These are phyloP conservation scores for Dendrobium chrysotoxum DNA, from an alignment of 106 monocot species.

Conservation along the genomic window DNA sequence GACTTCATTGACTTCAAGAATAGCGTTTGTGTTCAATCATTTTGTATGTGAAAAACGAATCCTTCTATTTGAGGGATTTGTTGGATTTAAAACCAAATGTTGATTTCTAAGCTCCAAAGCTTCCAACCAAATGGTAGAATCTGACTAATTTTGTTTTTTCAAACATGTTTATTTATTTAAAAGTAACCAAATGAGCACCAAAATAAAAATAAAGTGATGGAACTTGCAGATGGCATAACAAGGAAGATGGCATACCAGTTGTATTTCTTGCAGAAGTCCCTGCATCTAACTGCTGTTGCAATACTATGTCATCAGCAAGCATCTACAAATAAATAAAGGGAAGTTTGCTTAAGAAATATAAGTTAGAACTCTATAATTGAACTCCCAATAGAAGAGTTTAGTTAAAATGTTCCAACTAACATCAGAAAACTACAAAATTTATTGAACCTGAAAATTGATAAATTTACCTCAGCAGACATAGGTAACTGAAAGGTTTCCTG, in stretches of 20 bases:
- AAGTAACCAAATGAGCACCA: neutral
- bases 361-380: neutral
- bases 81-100: neutral
- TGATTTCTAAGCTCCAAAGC: neutral
- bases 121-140: neutral
- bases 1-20: no score
- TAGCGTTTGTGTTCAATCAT: neutral
- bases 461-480: slow-evolving; percentile 2
- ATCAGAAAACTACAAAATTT: neutral
- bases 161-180: neutral
- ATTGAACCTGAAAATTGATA: neutral
- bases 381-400: neutral
- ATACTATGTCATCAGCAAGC: neutral
- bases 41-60: neutral
- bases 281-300: slow-evolving; percentile 3
- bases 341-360: neutral
- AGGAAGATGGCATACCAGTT: neutral
- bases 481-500: slow-evolving; percentile 3
- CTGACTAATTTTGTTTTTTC: neutral
- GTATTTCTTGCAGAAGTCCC: neutral
- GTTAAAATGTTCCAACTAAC: neutral
- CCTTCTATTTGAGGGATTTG: neutral
- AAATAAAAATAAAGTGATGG: neutral
- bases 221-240: neutral
- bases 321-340: neutral